phyloP scores from a whole-genome alignment of 2,329 filamentous ascomycete species.

The Neofusicoccum sp. region DNA sequence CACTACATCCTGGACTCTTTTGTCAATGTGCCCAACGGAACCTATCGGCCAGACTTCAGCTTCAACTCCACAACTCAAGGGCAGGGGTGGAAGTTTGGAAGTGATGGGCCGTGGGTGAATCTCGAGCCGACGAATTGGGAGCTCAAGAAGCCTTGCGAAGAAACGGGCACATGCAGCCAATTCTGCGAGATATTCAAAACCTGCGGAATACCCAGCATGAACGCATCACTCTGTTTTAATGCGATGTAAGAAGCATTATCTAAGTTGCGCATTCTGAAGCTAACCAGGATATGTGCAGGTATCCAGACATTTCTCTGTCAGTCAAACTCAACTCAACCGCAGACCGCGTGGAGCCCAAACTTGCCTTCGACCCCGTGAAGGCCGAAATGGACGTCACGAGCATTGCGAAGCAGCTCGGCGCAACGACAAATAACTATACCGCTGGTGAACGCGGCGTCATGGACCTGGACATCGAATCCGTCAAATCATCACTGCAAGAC shows the following conservation, averaged over 20 bases:
- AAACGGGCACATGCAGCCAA: neutral
- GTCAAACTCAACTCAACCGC: neutral
- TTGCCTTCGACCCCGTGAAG: neutral
- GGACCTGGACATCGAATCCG: neutral
- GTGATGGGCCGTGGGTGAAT: slow-evolving; percentile 1
- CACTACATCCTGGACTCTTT: neutral
- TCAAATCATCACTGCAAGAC: neutral
- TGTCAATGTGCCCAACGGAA: neutral
- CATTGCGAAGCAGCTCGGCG: neutral
- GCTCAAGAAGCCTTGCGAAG: neutral
- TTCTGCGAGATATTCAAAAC: neutral
- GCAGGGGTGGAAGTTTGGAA: neutral
- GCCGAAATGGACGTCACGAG: neutral
- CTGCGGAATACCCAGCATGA: neutral
- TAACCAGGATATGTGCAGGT: neutral
- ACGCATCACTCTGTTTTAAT: neutral
- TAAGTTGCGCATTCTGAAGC: neutral
- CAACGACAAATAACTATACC: neutral
- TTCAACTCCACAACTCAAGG: neutral
- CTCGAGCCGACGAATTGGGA: neutral
- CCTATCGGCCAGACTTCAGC: neutral
- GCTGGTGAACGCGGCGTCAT: neutral
- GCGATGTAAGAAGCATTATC: neutral
- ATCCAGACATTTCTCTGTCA: neutral
- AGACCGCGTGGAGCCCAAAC: neutral